Conservation (phyloP, 1,139 yeast species). For the Zygoascus hellenicus region DNA sequence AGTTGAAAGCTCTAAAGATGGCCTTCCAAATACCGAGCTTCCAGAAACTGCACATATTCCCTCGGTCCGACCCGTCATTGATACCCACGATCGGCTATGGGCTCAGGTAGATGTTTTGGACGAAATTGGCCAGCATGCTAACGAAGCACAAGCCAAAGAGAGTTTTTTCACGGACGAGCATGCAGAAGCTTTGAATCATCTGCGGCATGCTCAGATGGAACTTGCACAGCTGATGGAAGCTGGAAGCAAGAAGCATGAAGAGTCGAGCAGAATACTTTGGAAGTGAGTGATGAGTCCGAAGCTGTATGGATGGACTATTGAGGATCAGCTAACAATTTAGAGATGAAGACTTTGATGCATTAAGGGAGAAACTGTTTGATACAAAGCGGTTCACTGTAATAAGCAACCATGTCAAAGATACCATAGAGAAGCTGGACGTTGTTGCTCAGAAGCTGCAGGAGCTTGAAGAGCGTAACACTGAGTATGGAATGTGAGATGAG, state of each 20-base stretch:
- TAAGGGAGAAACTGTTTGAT: constrained; percentile 39
- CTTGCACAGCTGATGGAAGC: constrained; percentile 51
- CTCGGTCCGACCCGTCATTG: constrained; percentile 31
- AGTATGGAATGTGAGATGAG: background rate
- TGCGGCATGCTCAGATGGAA: constrained; percentile 57
- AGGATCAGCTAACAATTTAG: constrained; percentile 1
- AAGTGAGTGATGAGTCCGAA: constrained; percentile 18
- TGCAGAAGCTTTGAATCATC: constrained; percentile 47
- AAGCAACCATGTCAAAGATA: constrained; percentile 37
- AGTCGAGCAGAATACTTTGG: constrained; percentile 26
- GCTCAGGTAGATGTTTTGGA: constrained; percentile 82
- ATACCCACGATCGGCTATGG: constrained; percentile 68
- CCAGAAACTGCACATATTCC: constrained; percentile 23
- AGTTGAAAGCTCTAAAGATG: background rate
- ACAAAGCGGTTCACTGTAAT: constrained; percentile 41
- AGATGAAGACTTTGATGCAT: constrained; percentile 29
- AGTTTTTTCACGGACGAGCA: constrained; percentile 62
- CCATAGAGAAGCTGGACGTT: constrained; percentile 38
- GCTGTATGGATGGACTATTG: background rate
- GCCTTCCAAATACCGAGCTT: background rate
- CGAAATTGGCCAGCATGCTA: constrained; percentile 66
- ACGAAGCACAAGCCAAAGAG: constrained; percentile 46
- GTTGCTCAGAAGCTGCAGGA: constrained; percentile 39
- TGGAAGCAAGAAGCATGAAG: constrained; percentile 28
- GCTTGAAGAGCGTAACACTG: constrained; percentile 30